Base-by-base conservation (phyloP, 805 yeast species). In the Candida silvatica region DNA sequence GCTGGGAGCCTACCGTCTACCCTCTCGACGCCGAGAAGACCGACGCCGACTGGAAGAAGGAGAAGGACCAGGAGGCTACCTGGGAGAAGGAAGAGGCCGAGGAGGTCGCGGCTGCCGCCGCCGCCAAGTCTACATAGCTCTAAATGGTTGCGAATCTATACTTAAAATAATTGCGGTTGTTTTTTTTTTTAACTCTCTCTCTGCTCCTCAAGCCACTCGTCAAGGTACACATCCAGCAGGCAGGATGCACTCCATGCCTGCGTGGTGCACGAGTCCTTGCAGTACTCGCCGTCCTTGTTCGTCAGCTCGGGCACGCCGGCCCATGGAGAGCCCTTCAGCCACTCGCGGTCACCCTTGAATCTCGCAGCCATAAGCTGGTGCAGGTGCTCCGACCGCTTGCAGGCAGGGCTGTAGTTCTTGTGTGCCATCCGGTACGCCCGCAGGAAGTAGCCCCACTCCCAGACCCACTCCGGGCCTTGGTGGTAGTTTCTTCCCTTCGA, bases 391-490 rank as follows among this genome's bases (percentile, higher is more conserved):
- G 34, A 31, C 17, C 11, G 18, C 12, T 23, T 16, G 15, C 39
- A 32, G 15, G 20, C 25, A 25, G 35, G 32, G 17, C 20, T n/a
- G 5, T 26, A 33, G 3, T 50, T 38, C 31, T 66, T 56, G 46
- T 77, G 75, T 51, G 80, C 74, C 31, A 61, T 55, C 26, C 73
- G 62, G 48, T 67, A 77, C 0, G 97, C 95, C 43, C 97, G 71
- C 45, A 92, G 59, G 52, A 86, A 90, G 56, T 76, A 87, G 3
- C 98, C 98, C 18, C 70, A 67, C 39, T 77, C 72, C 97, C 97
- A 90, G 23, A 84, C 82, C 98, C 98, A 90, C 54, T 92, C 98
- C 2, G 98, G 98, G 2, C 98, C 98, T 61, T 90, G 97, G 58
- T 90, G 98, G 56, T 90, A 90, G 60, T 92, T 92, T 49, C 97